Conservation (phyloP, 495 filamentous ascomycete genomes). For the Chaetomium tenue region DNA sequence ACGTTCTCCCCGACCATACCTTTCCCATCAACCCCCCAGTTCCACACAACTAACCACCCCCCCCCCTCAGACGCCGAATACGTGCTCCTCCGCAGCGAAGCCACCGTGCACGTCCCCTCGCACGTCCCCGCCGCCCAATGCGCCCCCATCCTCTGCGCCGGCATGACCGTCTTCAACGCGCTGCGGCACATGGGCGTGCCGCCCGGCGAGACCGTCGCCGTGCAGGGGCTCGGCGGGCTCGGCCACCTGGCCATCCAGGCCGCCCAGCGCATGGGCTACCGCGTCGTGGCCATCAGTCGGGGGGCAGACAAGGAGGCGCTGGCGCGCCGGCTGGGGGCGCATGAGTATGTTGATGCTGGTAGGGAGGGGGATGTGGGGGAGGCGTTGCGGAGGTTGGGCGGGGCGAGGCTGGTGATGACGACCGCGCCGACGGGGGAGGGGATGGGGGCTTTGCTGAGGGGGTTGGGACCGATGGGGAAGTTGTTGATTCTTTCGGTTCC, state of each 20-base stretch:
- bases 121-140: slow-evolving; percentile 51
- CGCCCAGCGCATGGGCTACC: slow-evolving; percentile 61
- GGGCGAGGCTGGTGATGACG: not conserved
- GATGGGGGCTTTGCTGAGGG: not conserved
- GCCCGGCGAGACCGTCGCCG: slow-evolving; percentile 66
- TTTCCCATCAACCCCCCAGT: too few relatives aligned
- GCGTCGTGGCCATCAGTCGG: slow-evolving; percentile 64
- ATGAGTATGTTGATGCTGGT: not conserved
- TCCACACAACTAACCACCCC: too few relatives aligned
- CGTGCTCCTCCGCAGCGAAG: slow-evolving; percentile 20
- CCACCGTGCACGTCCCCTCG: slow-evolving; percentile 55
- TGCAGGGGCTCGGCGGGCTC: slow-evolving; percentile 69
- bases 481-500: not conserved
- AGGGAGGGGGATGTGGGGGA: not conserved
- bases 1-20: not conserved
- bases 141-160: slow-evolving; percentile 78
- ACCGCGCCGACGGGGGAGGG: not conserved
- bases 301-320: slow-evolving; percentile 57
- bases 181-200: slow-evolving; percentile 61
- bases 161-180: slow-evolving; percentile 69
- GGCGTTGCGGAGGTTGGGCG: not conserved
- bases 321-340: slow-evolving; percentile 58
- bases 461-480: not conserved
- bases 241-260: slow-evolving; percentile 64
- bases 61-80: not conserved